Conservation (phyloP, 371 early-diverging fungal species). For the Mucor irregularis region DNA sequence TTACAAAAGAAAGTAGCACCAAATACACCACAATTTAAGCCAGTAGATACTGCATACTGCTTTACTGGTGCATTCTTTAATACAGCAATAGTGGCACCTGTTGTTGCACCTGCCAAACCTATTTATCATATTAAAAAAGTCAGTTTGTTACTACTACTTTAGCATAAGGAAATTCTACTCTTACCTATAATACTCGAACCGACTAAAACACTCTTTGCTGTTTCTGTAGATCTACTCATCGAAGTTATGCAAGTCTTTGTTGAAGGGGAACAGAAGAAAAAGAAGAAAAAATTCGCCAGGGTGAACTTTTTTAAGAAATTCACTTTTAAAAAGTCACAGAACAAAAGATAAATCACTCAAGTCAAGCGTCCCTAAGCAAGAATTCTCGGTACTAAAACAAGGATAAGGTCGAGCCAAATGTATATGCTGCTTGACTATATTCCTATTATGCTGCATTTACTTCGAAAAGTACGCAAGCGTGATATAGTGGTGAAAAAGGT, state of each 20-base stretch:
- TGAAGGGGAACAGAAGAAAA: not conserved
- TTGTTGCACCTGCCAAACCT: conserved; percentile 50
- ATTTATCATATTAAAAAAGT: not conserved
- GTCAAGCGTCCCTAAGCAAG: too few species aligned
- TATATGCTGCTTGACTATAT: too few species aligned
- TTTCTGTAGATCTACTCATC: conserved; percentile 23
- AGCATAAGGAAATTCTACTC: not conserved
- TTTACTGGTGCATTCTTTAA: conserved; percentile 38
- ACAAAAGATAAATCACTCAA: not conserved
- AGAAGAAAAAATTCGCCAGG: not conserved
- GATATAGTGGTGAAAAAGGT: too few species aligned
- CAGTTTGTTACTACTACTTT: not conserved
- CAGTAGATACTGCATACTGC: conserved; percentile 36
- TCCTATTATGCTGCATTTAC: too few species aligned
- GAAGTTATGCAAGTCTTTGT: not conserved
- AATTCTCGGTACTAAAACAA: too few species aligned
- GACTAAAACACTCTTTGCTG: conserved; percentile 15
- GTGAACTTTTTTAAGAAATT: not conserved
- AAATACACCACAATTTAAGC: conserved; percentile 46
- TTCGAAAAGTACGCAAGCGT: too few species aligned
- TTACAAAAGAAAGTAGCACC: conserved; percentile 52
- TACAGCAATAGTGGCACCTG: conserved; percentile 52
- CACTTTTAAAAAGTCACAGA: not conserved
- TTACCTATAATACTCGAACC: conserved; percentile 22
- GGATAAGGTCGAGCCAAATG: too few species aligned